phyloP scores from a whole-genome alignment of 192 early-diverging fungal genomes.

The Coemansia sp. region DNA sequence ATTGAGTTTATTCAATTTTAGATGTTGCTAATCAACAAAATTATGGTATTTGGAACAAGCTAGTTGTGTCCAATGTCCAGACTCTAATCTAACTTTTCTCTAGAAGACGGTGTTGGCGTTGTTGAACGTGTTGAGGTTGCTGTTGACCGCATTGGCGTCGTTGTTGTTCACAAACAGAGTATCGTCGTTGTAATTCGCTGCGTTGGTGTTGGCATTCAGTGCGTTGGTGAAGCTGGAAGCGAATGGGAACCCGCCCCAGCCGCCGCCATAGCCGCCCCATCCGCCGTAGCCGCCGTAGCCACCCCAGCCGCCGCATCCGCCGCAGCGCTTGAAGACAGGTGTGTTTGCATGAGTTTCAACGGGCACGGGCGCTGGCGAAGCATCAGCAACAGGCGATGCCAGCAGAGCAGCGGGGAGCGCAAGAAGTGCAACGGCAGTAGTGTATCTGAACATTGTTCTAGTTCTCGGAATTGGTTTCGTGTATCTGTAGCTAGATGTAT shows the following conservation, averaged over 20 bases:
- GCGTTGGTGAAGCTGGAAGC: constrained; percentile 14
- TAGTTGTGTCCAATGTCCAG: too few species aligned
- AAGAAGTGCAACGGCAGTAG: neutral
- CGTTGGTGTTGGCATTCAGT: constrained; percentile 9
- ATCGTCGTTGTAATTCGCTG: constrained; percentile 19
- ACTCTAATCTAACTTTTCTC: neutral
- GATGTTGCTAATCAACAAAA: too few species aligned
- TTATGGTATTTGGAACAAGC: too few species aligned
- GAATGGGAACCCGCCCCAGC: constrained; percentile 9
- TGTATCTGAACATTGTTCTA: neutral
- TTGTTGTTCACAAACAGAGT: constrained; percentile 22
- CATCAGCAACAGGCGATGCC: neutral
- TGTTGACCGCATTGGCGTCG: constrained; percentile 1
- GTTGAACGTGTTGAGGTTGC: constrained; percentile 56
- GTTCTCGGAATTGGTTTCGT: neutral
- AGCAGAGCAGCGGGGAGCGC: neutral
- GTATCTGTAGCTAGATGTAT: neutral
- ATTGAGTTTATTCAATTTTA: too few species aligned
- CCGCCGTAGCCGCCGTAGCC: neutral
- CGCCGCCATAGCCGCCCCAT: neutral
- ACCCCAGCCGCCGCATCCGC: neutral
- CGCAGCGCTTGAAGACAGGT: neutral
- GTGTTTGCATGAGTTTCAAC: neutral
- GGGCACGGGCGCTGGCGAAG: neutral
- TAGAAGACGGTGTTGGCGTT: neutral